phyloP scores from a whole-genome alignment of 1,139 yeast genomes.

The Candida albicans region DNA sequence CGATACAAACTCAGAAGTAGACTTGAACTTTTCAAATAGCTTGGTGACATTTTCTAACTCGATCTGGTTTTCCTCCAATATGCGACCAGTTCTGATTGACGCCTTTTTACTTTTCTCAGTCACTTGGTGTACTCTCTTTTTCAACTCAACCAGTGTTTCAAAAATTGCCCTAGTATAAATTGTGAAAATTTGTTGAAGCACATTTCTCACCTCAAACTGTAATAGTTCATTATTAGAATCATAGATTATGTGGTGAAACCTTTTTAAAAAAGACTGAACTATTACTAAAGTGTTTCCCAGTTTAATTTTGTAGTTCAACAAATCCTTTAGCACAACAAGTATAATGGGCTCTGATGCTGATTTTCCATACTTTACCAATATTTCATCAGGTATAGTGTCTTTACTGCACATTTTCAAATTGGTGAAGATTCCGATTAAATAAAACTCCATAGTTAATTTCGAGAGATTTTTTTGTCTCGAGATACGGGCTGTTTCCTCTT shows the following conservation, averaged over 20 bases:
- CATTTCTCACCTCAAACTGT: constrained; percentile 14
- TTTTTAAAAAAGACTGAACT: constrained; percentile 52
- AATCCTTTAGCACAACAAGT: constrained; percentile 52
- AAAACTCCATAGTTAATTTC: constrained; percentile 61
- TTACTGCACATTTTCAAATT: constrained; percentile 35
- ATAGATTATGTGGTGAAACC: constrained; percentile 36
- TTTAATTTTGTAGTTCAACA: constrained; percentile 49
- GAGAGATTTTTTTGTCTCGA: constrained; percentile 51
- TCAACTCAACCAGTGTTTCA: constrained; percentile 33
- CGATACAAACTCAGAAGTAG: constrained; percentile 47
- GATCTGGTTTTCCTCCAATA: constrained; percentile 51
- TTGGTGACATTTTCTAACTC: constrained; percentile 40
- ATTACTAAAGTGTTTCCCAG: constrained; percentile 48
- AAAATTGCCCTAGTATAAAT: constrained; percentile 51
- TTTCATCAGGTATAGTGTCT: constrained; percentile 25
- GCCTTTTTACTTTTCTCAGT: constrained; percentile 49
- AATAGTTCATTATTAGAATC: constrained; percentile 15
- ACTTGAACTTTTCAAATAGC: constrained; percentile 45
- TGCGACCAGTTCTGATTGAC: constrained; percentile 65
- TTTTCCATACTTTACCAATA: constrained; percentile 21
- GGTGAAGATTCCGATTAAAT: constrained; percentile 59
- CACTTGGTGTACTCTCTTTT: constrained; percentile 34
- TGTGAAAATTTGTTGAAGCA: constrained; percentile 35
- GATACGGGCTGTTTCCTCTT: constrained; percentile 45
- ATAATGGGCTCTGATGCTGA: constrained; percentile 38